Evolutionary conservation across 225 moss, liverwort and hornwort genomes (phyloP), one percentile per base, ranked within the genome.

Genomic region (Thuidium tamariscinum): DNA sequence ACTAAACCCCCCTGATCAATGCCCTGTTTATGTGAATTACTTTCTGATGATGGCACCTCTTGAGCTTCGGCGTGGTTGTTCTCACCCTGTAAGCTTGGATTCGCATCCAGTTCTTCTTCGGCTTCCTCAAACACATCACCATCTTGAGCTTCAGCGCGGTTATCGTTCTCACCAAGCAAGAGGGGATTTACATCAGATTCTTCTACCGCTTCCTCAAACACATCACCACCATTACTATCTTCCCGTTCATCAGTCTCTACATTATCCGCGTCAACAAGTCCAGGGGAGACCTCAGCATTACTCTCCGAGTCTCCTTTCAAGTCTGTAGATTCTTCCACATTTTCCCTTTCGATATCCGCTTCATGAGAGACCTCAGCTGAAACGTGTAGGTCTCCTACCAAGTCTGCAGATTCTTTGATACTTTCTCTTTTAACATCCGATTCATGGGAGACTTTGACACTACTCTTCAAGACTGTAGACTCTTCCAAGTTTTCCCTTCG

Each of bases 1-100:
- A 91, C 91, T 89, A 90, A 91, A 82, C 88, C 91, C 82, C 84
- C 78, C 79, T 77, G 80, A 77, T 90, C 90, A 90, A 82, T 88
- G 84, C 73, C 84, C 67, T 89, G 81, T 83, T 72, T 85, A 88
- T 83, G 79, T 84, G 74, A 78, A 84, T 84, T 91, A 83, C 80
- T 82, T 77, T 88, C 76, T 86, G 88, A 84, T 86, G 88, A 84
- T 57, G 86, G 81, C 74, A 87, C 86, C 88, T 77, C 88, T 80
- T 78, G 84, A 77, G 71, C 77, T 84, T 88, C 88, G 37, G 73
- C 75, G 57, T 63, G 74, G 77, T 82, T 56, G 36, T 84, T 82
- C 86, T 86, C 89, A 92, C 86, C 90, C 81, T 84, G 86, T 87
- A 81, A 69, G 86, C 90, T 87, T 81, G 87, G 80, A 60, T 86